phyloP scores from a whole-genome alignment of 306 rosid genomes.

The Cucumis cinereus region DNA sequence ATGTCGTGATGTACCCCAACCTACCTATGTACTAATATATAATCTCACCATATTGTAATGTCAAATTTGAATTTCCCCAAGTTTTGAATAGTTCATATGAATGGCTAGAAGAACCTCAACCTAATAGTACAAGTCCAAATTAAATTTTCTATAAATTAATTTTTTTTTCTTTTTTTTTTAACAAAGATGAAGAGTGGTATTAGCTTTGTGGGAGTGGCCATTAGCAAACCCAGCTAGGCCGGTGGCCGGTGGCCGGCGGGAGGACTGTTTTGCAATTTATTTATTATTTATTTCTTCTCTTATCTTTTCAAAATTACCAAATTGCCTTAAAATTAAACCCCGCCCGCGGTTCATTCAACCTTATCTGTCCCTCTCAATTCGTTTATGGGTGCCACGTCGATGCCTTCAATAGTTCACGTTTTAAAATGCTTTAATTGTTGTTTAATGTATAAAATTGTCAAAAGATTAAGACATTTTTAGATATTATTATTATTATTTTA shows the following conservation, averaged over 20 bases:
- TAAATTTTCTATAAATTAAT: background rate
- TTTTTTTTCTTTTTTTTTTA: background rate
- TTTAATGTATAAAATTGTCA: background rate
- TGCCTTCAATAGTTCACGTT: background rate
- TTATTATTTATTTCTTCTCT: background rate
- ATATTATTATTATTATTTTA: too few relatives aligned
- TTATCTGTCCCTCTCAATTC: background rate
- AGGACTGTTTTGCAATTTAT: background rate
- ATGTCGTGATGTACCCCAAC: background rate
- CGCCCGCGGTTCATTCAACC: too few relatives aligned
- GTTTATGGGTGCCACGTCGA: background rate
- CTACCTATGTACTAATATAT: background rate
- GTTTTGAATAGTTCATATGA: background rate
- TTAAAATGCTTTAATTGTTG: background rate
- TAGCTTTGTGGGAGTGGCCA: background rate
- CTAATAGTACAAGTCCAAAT: background rate
- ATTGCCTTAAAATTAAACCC: too few relatives aligned
- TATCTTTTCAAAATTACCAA: background rate
- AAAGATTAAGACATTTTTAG: too few relatives aligned
- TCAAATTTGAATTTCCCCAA: background rate
- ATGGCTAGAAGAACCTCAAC: background rate
- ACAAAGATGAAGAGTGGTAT: background rate
- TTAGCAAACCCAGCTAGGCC: background rate
- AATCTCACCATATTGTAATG: background rate
- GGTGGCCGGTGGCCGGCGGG: background rate